Evolutionary conservation across 140 eudicot genomes (phyloP), one percentile per base, ranked within the genome.

Genomic region (Cichorium intybus): DNA sequence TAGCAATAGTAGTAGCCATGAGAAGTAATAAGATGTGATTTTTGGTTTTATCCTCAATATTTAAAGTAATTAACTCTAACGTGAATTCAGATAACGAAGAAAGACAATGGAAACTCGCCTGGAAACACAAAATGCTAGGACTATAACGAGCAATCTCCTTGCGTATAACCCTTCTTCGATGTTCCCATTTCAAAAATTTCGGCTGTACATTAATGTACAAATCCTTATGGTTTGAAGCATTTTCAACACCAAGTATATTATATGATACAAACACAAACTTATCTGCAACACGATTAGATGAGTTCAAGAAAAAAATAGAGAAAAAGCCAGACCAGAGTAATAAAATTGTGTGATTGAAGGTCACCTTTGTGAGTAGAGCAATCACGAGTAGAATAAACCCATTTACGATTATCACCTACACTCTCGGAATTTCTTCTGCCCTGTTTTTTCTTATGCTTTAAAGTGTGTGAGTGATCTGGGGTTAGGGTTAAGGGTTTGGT

Each of bases 201-300:
- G 76, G 76, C 15, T 59, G 78, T 12, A 88, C 83, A 56, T 80
- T 71, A 10, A 27, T 35, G 67, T 91, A 91, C 73, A 91, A 72
- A 74, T 91, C 85, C 18, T 75, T 81, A 77, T 91, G 98, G 10
- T 79, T 85, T 45, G 77, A 45, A 41, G 95, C 96, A 88, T 91
- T 91, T 65, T 87, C 92, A 74, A 85, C 96, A 10, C 95, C 98
- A 72, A 91, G 59, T 71, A 91, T 79, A 81, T 87, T 91, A 72
- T 87, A 91, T 11, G 98, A 91, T 39, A 91, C 75, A 72, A 91
- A 70, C 29, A 87, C 89, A 61, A 88, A 51, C 60, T 67, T 82
- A 61, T 87, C 96, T 91, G 96, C 88, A 80, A 24, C 55, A 61
- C 15, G 3, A 28, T 11, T n/a, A 26, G 11, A 60, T 4, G 14